A percentile compares a stretch with the other conserved stretches of the same genome.
Evolutionary conservation across 176 grass and related monocot genomes (phyloP).

Genomic region (Carex pumila): DNA sequence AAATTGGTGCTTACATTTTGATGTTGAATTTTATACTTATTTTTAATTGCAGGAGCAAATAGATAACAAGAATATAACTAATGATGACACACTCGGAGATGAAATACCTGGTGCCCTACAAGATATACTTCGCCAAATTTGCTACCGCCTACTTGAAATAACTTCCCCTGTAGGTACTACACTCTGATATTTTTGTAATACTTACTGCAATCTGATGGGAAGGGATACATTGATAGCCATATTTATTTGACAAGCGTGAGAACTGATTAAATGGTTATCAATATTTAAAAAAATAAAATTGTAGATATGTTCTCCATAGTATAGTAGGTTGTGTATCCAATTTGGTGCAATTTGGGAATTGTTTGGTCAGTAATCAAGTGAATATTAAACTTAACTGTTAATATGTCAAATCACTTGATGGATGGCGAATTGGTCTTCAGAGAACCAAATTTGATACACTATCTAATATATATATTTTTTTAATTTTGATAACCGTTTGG

Average conservation of each 20-base stretch:
- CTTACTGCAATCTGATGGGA: neutral
- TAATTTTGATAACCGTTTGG: neutral
- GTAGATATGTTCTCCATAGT: neutral
- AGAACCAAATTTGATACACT: neutral
- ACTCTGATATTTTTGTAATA: slow-evolving; percentile 7
- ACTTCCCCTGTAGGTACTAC: slow-evolving; percentile 50
- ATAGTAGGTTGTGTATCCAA: neutral
- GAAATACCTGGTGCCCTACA: slow-evolving; percentile 68
- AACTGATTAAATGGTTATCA: neutral
- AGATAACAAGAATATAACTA: slow-evolving; percentile 69
- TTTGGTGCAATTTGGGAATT: slow-evolving; percentile 5
- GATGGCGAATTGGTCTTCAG: neutral
- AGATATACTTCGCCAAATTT: slow-evolving; percentile 60
- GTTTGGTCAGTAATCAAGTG: neutral
- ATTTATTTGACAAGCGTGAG: neutral
- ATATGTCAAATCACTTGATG: neutral
- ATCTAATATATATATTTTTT: neutral
- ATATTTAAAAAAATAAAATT: neutral
- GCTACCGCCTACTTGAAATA: slow-evolving; percentile 82
- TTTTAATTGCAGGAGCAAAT: slow-evolving; percentile 49
- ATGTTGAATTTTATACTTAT: slow-evolving; percentile 1
- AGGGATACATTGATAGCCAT: neutral
- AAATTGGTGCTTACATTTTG: neutral
- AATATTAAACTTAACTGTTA: neutral
- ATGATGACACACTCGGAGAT: slow-evolving; percentile 88